Conservation (phyloP, 495 filamentous ascomycete species). For the Penicillium malachiteum region DNA sequence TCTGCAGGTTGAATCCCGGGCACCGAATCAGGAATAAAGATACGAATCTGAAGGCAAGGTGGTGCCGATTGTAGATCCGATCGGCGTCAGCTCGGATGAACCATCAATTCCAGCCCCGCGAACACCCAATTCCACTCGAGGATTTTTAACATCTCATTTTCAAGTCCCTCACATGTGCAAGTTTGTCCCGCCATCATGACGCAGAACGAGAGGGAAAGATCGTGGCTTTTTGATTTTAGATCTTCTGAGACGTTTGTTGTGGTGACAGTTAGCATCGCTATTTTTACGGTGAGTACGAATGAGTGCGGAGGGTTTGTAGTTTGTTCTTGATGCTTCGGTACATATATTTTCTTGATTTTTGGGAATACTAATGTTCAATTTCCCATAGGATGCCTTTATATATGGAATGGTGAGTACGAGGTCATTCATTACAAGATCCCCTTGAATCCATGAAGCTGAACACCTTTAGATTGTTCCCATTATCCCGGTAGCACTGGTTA, state of each 20-base stretch:
- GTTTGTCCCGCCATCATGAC: background rate
- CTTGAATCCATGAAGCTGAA: slow-evolving; percentile 20
- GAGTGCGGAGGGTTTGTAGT: background rate
- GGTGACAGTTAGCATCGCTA: slow-evolving; percentile 51
- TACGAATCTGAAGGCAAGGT: background rate
- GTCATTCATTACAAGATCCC: background rate
- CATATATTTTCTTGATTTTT: background rate
- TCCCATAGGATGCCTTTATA: slow-evolving; percentile 64
- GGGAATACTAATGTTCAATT: too few species aligned
- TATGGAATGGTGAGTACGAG: slow-evolving; percentile 60
- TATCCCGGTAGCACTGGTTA: slow-evolving; percentile 67
- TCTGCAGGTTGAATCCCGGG: background rate
- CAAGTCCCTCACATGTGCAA: background rate
- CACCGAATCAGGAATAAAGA: background rate
- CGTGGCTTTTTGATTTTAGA: slow-evolving; percentile 27
- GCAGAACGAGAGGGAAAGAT: slow-evolving; percentile 1
- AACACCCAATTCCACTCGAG: too few species aligned
- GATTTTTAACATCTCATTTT: too few species aligned
- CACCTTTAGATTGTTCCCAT: slow-evolving; percentile 64
- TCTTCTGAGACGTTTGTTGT: slow-evolving; percentile 47
- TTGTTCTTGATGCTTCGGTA: background rate
- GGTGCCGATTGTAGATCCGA: background rate
- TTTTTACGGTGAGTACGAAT: slow-evolving; percentile 45
- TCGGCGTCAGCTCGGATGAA: background rate
- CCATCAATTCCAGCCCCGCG: background rate